Evolutionary conservation across 345 rosid genomes (phyloP).

Genomic region (Firmiana major): DNA sequence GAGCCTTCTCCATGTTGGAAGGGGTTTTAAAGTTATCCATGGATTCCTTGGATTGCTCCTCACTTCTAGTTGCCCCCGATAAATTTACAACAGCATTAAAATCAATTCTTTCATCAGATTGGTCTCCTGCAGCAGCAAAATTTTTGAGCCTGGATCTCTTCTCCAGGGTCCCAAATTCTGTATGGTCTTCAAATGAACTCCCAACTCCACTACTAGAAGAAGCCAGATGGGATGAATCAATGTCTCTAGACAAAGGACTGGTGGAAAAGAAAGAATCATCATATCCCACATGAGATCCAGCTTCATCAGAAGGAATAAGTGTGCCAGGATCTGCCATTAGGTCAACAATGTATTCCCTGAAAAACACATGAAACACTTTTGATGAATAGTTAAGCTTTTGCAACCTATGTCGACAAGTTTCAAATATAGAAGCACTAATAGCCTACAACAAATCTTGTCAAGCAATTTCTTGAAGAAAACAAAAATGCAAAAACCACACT

Average conservation of each 20-base stretch:
- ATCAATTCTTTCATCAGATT: slow-evolving; percentile 41
- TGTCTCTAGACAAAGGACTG: slow-evolving; percentile 61
- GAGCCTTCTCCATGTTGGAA: slow-evolving; percentile 29
- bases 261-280: slow-evolving; percentile 61
- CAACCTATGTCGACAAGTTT: slow-evolving; percentile 1
- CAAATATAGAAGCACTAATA: slow-evolving; percentile 1
- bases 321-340: slow-evolving; percentile 97
- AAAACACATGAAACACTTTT: slow-evolving; percentile 31
- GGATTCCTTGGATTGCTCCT: slow-evolving; percentile 36
- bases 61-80: slow-evolving; percentile 22
- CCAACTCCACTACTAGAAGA: slow-evolving; percentile 66
- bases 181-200: slow-evolving; percentile 61
- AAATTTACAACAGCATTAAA: slow-evolving; percentile 24
- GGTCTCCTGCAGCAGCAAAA: slow-evolving; percentile 30
- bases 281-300: slow-evolving; percentile 59
- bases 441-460: slow-evolving; percentile 1
- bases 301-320: slow-evolving; percentile 86
- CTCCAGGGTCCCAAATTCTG: slow-evolving; percentile 50
- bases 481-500: neutral
- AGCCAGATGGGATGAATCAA: slow-evolving; percentile 55
- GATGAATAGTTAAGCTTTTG: slow-evolving; percentile 12
- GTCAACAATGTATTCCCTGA: slow-evolving; percentile 97
- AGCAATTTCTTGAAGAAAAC: neutral
- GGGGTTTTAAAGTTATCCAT: slow-evolving; percentile 27
- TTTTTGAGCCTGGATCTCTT: slow-evolving; percentile 43